phyloP scores from a whole-genome alignment of 2,329 filamentous ascomycete genomes.

The Pestalotiopsis sp. region DNA sequence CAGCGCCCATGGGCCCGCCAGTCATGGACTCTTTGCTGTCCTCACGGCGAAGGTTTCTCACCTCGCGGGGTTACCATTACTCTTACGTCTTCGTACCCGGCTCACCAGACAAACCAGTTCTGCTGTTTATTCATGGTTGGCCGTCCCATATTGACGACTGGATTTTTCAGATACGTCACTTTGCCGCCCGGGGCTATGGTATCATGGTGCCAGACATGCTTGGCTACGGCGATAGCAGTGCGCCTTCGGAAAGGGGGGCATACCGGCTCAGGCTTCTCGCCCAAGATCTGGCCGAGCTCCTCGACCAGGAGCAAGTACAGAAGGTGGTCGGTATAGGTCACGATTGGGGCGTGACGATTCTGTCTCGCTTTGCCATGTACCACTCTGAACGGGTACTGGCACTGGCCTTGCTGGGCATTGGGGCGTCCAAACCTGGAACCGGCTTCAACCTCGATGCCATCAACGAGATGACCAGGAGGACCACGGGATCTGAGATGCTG shows the following conservation, averaged over 20 bases:
- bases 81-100: slow-evolving; percentile 7
- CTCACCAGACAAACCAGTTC: background rate
- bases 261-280: slow-evolving; percentile 34
- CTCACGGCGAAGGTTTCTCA: background rate
- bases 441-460: slow-evolving; percentile 24
- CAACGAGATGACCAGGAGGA: slow-evolving; percentile 6
- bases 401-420: slow-evolving; percentile 37
- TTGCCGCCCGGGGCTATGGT: slow-evolving; percentile 30
- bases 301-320: slow-evolving; percentile 29
- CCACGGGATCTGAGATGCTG: slow-evolving; percentile 11
- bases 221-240: slow-evolving; percentile 32
- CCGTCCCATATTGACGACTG: slow-evolving; percentile 16
- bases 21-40: background rate
- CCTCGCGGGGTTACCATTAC: slow-evolving; percentile 29
- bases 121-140: slow-evolving; percentile 15
- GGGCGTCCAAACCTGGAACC: slow-evolving; percentile 33
- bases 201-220: slow-evolving; percentile 35
- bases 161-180: slow-evolving; percentile 24
- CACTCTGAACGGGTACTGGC: slow-evolving; percentile 37
- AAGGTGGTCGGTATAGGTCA: slow-evolving; percentile 41
- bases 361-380: slow-evolving; percentile 39
- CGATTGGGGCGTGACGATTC: slow-evolving; percentile 42
- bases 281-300: slow-evolving; percentile 34
- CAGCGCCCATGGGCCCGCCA: background rate
- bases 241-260: slow-evolving; percentile 30